These are phyloP conservation scores for Lathyrus oleraceus DNA, from an alignment of 306 rosid genomes.

Conservation along the genomic window DNA sequence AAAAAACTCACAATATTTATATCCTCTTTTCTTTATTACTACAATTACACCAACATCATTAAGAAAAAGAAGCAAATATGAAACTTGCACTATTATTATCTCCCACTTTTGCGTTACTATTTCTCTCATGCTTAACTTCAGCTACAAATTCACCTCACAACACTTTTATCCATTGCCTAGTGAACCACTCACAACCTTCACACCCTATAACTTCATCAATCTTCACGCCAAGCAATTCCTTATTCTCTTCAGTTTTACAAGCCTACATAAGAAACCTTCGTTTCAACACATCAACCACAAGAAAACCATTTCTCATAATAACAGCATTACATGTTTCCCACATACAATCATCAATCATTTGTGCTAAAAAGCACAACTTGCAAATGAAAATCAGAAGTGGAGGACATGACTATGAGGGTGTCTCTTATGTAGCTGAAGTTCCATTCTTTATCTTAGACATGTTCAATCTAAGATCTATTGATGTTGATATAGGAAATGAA, in stretches of 20 bases:
- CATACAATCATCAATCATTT: conserved; percentile 48
- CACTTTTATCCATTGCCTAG: conserved; percentile 51
- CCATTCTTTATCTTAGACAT: conserved; percentile 73
- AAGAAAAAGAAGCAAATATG: conserved; percentile 26
- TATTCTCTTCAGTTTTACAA: conserved; percentile 50
- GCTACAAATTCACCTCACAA: conserved; percentile 33
- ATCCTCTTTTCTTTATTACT: neutral
- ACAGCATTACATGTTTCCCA: conserved; percentile 65
- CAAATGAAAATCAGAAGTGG: conserved; percentile 75
- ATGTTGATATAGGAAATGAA: conserved; percentile 44
- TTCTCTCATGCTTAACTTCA: neutral
- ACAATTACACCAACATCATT: neutral
- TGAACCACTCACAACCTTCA: conserved; percentile 44
- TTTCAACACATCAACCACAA: conserved; percentile 57
- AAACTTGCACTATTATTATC: neutral
- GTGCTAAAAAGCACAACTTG: conserved; percentile 51
- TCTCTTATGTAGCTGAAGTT: conserved; percentile 50
- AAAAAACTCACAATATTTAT: conserved; percentile 16
- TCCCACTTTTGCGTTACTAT: conserved; percentile 17
- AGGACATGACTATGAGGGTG: conserved; percentile 72
- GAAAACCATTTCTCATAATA: conserved; percentile 59
- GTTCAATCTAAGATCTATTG: conserved; percentile 57
- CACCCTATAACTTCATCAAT: conserved; percentile 57
- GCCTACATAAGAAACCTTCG: conserved; percentile 60
- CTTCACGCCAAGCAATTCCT: conserved; percentile 47